Conservation (phyloP, 768 basidiomycete genomes). For the Hypsizygus marmoreus region DNA sequence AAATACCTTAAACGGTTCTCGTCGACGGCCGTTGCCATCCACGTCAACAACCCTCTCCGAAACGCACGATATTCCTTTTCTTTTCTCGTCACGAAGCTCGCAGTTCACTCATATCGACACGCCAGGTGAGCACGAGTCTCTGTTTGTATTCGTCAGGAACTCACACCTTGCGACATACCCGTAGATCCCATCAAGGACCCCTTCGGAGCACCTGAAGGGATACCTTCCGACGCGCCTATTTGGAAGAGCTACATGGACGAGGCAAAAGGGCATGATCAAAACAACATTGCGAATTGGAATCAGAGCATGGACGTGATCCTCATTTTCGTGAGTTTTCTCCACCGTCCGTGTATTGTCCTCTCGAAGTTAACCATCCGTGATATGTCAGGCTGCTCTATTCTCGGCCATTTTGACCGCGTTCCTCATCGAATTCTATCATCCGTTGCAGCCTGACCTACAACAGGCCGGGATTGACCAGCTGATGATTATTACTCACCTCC, state of each 20-base stretch:
- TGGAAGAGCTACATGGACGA: constrained; percentile 19
- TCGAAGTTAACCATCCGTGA: not conserved
- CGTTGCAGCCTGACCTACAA: constrained; percentile 15
- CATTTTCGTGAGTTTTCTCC: constrained; percentile 14
- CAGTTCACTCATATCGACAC: not conserved
- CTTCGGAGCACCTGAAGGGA: constrained; percentile 8
- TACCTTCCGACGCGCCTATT: constrained; percentile 10
- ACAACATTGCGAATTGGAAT: constrained; percentile 13
- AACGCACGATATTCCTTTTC: constrained; percentile 8
- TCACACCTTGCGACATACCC: not conserved
- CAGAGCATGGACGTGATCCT: constrained; percentile 18
- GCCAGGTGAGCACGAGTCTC: not conserved
- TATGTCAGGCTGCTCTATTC: constrained; percentile 19
- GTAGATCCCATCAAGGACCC: constrained; percentile 14
- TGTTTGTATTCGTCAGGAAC: not conserved
- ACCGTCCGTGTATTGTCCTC: not conserved
- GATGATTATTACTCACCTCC: constrained; percentile 6
- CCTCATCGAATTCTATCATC: constrained; percentile 19
- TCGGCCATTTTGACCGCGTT: constrained; percentile 25
- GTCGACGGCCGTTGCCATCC: constrained; percentile 4
- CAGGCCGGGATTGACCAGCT: constrained; percentile 11
- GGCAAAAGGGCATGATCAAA: constrained; percentile 10
- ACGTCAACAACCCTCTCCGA: not conserved
- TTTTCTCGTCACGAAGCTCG: constrained; percentile 3
- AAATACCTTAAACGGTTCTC: constrained; percentile 1